phyloP scores from a whole-genome alignment of 139 green algal genomes.

The Tetradesmus lagerheimii region DNA sequence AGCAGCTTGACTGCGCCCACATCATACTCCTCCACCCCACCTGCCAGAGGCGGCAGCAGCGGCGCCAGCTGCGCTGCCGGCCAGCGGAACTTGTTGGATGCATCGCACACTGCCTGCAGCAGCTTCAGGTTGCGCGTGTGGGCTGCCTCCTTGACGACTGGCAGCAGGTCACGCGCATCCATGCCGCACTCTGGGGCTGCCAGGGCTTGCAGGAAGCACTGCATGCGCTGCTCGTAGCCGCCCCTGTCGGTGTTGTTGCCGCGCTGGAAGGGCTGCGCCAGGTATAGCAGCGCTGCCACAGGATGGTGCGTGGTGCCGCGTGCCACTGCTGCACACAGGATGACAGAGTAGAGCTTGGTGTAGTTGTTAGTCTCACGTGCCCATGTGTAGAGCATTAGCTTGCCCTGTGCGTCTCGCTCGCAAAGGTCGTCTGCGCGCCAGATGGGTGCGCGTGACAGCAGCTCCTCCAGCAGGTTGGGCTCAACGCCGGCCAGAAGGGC shows the following conservation, averaged over 20 bases:
- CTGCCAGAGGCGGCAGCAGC: background rate
- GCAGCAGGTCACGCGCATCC: background rate
- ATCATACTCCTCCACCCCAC: constrained; percentile 16
- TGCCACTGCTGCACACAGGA: background rate
- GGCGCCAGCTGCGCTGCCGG: background rate
- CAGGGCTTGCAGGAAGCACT: background rate
- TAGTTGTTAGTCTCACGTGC: background rate
- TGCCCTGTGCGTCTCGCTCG: background rate
- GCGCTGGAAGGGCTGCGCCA: constrained; percentile 16
- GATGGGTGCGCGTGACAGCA: background rate
- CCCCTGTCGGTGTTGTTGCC: background rate
- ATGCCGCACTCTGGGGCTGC: background rate
- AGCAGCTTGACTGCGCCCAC: background rate
- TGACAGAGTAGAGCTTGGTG: background rate
- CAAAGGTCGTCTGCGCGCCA: background rate
- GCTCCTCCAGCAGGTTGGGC: background rate
- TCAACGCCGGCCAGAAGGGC: background rate
- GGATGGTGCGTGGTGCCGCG: background rate
- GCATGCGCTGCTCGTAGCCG: background rate
- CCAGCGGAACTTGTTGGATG: background rate
- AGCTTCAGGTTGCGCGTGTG: background rate
- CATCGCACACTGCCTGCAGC: background rate
- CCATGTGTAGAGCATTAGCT: background rate
- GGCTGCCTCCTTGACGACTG: background rate
- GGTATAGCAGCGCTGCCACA: background rate